Evolutionary conservation across 352 stramenopile genomes (phyloP), one percentile per base, ranked within the genome.

Genomic region (Phytophthora pistaciae): DNA sequence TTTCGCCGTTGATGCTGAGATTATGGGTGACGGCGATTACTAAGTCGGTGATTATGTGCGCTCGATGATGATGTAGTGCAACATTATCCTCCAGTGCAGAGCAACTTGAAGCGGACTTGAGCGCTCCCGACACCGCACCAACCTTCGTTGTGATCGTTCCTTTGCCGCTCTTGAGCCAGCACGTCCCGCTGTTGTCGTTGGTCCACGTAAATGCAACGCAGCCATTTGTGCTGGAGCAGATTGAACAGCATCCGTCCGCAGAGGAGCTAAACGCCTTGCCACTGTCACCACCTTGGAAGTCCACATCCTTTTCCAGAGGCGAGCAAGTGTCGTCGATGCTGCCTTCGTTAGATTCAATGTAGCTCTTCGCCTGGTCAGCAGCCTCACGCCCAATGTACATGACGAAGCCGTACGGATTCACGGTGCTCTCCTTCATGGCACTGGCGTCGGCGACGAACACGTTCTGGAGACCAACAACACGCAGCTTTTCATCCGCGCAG

Each of bases 381-480:
- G 76, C 80, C 44, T 93, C 78, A 3, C 73, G 74, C 16, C 87
- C 83, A n/a, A 88, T 70, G 73, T 94, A 91, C 81, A 91, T 92
- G n/a, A 93, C 74, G 59, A 91, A 91, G 3, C 76, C 85, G 66
- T 91, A 92, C 31, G 83, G 85, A 53, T 86, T 90, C 36, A 83
- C 75, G 0, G 87, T 92, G 11, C 83, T 87, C 5, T 90, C 83
- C 13, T 68, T 66, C 83, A 91, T 91, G 16, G 80, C 70, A 48
- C 72, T 87, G 1, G 75, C 82, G 38, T 94, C 87, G 1, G 70
- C 77, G 10, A 94, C 69, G 31, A 87, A 94, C 5, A 91, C 72
- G 60, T 94, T 94, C 49, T 64, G 56, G 1, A 87, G 85, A 16
- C 82, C 86, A 0, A 91, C 27, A 1, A 93, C 78, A 8, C 73